Evolutionary conservation across 2,329 filamentous ascomycete species (phyloP).

Genomic region (Colletotrichum horii): DNA sequence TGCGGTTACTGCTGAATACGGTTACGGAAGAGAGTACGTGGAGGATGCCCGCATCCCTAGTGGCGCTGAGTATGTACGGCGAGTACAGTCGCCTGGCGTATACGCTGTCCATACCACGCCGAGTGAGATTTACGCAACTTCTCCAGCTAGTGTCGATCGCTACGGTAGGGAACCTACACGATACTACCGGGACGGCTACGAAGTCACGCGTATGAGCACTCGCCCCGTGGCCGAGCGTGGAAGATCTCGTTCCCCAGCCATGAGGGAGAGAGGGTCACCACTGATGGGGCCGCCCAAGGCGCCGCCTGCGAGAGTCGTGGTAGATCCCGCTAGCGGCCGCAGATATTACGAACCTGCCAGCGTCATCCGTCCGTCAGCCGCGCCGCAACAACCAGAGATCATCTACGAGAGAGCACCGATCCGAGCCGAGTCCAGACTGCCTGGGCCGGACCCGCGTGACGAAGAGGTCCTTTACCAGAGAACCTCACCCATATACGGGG

Average conservation of each 20-base stretch:
- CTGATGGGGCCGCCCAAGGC: slow-evolving; percentile 57
- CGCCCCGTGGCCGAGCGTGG: slow-evolving; percentile 54
- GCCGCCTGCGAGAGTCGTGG: slow-evolving; percentile 70
- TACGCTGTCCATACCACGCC: slow-evolving; percentile 42
- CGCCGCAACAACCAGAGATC: slow-evolving; percentile 58
- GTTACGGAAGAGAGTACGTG: slow-evolving; percentile 37
- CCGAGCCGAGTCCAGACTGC: slow-evolving; percentile 56
- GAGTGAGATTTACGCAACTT: slow-evolving; percentile 40
- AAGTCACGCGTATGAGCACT: slow-evolving; percentile 49
- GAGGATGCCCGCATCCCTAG: slow-evolving; percentile 35
- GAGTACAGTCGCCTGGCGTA: slow-evolving; percentile 40
- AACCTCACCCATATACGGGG: slow-evolving; percentile 53
- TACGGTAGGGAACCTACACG: slow-evolving; percentile 45
- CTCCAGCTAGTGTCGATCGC: slow-evolving; percentile 48
- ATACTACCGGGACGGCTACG: slow-evolving; percentile 49
- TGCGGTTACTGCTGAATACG: slow-evolving; percentile 4
- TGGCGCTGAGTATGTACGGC: slow-evolving; percentile 38
- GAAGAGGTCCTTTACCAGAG: slow-evolving; percentile 58
- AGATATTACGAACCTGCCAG: slow-evolving; percentile 69
- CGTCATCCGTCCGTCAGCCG: slow-evolving; percentile 57
- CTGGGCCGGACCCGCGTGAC: slow-evolving; percentile 50
- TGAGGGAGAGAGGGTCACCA: slow-evolving; percentile 48
- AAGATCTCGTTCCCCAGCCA: slow-evolving; percentile 52
- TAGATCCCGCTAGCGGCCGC: slow-evolving; percentile 79
- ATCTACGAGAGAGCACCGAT: slow-evolving; percentile 70